phyloP scores from a whole-genome alignment of 495 filamentous ascomycete species.

The Lophiostoma macrostomum region DNA sequence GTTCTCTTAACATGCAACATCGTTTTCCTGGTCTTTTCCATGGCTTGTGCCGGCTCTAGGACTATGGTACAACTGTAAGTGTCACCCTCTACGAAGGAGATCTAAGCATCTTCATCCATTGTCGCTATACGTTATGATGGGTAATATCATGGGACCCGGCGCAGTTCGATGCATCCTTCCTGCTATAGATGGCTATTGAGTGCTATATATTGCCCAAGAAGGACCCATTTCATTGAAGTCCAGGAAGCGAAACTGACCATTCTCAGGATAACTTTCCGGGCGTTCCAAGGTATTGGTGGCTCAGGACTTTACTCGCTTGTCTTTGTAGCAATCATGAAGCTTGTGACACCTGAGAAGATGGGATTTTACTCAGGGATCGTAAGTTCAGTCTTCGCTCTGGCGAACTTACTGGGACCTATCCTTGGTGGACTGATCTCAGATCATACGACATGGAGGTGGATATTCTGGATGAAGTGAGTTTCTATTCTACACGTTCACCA shows the following conservation, averaged over 20 bases:
- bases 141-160: no score
- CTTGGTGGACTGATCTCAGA: conserved; percentile 47
- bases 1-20: conserved; percentile 21
- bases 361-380: conserved; percentile 48
- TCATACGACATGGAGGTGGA: conserved; percentile 29
- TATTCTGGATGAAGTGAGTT: conserved; percentile 37
- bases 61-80: conserved; percentile 31
- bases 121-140: no score
- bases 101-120: no score
- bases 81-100: background rate
- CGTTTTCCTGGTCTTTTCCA: conserved; percentile 26
- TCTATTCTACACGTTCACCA: background rate
- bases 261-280: conserved; percentile 28
- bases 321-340: conserved; percentile 30
- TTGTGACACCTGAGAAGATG: conserved; percentile 32
- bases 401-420: conserved; percentile 45
- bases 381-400: conserved; percentile 47
- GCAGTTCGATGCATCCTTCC: no score
- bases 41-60: conserved; percentile 24
- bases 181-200: no score
- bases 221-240: no score
- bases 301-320: conserved; percentile 29
- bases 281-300: conserved; percentile 31
- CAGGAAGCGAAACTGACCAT: no score
- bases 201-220: no score